Evolutionary conservation across 2,329 filamentous ascomycete species (phyloP), one percentile per base, ranked within the genome.

Genomic region (Penicillium sp.): DNA sequence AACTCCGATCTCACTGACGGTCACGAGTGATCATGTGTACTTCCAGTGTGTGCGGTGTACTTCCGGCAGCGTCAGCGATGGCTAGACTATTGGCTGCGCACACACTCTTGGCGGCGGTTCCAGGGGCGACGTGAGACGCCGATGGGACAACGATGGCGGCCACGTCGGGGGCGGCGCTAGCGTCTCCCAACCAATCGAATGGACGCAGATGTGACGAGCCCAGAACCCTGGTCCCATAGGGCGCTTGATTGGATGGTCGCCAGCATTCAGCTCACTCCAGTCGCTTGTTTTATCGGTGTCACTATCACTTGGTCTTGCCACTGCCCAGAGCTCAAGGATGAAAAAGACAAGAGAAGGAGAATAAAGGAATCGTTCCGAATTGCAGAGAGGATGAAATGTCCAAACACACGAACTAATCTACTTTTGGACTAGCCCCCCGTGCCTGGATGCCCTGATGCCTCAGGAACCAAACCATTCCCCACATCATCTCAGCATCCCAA

Each of bases 31-130:
- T 36, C 16, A 36, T 14, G n/a, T 18, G 33, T 16, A 27, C 2
- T 27, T 27, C 25, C 25, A 27, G 33, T n/a, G 16, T 36, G 10
- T 9, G 16, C 35, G 16, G 35, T 38, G 35, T 20, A 20, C 9
- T 20, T 20, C 35, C 16, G 14, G 25, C n/a, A 33, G 30, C 24
- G 10, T 36, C 20, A 28, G 13, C 33, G 38, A 36, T 4, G 7
- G 18, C 11, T 16, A 20, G 14, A 11, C 18, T 10, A 58, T 60
- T 60, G 57, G 53, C 41, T 53, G 46, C n/a, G 16, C 4, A 18
- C 5, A 22, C 14, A 25, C 42, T 44, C 58, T 61, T 61, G 57
- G 60, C 60, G 53, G 60, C 60, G 60, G 57, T 53, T 62, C 51
- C 39, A 60, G 60, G 53, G 51, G 38, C 43, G 42, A 48, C 53